Evolutionary conservation across 306 rosid species (phyloP).

Genomic region (Fragaria nilgerrensis): DNA sequence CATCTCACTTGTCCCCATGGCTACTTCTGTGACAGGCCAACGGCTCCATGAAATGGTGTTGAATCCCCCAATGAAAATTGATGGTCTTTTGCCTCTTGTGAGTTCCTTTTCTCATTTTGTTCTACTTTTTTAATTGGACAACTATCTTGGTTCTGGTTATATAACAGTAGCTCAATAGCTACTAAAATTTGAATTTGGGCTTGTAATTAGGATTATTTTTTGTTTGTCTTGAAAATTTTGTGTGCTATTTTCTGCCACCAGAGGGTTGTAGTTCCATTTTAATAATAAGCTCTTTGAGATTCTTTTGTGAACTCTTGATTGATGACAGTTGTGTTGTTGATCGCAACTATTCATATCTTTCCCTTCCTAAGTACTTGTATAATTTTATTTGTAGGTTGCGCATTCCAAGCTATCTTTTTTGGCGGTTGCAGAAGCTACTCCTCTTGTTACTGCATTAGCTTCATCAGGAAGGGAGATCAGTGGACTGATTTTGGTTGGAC

Average conservation of each 20-base stretch:
- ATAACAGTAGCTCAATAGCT: background rate
- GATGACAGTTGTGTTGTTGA: background rate
- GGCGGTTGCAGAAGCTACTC: slow-evolving; percentile 74
- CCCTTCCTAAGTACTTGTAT: background rate
- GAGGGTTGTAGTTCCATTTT: background rate
- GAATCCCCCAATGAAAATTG: slow-evolving; percentile 55
- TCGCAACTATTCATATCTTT: slow-evolving; percentile 1
- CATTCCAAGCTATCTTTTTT: slow-evolving; percentile 66
- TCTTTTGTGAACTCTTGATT: background rate
- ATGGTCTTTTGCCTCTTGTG: slow-evolving; percentile 57
- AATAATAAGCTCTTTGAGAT: background rate
- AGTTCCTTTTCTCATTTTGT: slow-evolving; percentile 35
- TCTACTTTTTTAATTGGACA: background rate
- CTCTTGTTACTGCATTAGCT: slow-evolving; percentile 60
- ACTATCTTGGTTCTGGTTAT: slow-evolving; percentile 10
- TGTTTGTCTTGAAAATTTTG: too few relatives aligned
- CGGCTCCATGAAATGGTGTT: slow-evolving; percentile 80
- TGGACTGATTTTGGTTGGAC: slow-evolving; percentile 80
- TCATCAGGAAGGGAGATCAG: slow-evolving; percentile 40
- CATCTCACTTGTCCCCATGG: background rate
- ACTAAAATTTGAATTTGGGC: background rate
- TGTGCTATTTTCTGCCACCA: background rate
- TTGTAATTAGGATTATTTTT: background rate
- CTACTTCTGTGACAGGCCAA: slow-evolving; percentile 55
- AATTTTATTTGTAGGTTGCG: slow-evolving; percentile 45